Evolutionary conservation across 1,139 yeast species (phyloP), one percentile per base, ranked within the genome.

Genomic region (Hemisphaericaspora xylofermentans): DNA sequence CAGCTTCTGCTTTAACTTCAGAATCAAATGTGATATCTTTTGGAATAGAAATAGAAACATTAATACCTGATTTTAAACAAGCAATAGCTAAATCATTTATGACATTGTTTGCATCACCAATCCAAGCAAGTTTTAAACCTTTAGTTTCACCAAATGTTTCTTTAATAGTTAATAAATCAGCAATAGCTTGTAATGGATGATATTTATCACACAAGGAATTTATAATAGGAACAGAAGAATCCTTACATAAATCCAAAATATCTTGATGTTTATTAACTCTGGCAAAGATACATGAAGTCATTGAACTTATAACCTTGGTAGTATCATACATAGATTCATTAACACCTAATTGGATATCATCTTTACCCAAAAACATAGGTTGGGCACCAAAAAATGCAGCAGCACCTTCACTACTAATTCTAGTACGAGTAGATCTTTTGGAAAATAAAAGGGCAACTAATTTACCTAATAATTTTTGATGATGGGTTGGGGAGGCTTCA

Each of bases 201-300:
- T 78, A 93, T 47, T 73, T 82, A 59, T 93, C 98, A 69, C 98
- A 89, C 39, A 93, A 76, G 0, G 98, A 88, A 58, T 93, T 93
- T 53, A 93, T 88, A 42, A 93, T 85, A 2, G 98, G 98, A 2
- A 88, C 98, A 1, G 78, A 63, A 0, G 96, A 88, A 57, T 83
- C 77, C 54, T 82, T 66, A 45, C 88, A 81, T 42, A 93, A 73
- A 43, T 83, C 85, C 57, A 77, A 78, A 52, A 93, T 91, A 43
- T 93, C 97, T 33, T 79, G 73, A 58, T 93, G 96, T 26, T 78
- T 70, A 52, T 88, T 84, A 13, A 93, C 98, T 57, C 98, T 80
- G n/a, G 98, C 98, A 65, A 93, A 91, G 12, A 93, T 82, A 53
- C 96, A 85, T 13, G 96, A 83, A 1, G 95, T 87, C 98, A 93